Evolutionary conservation across 768 basidiomycete genomes (phyloP).

Genomic region (button mushroom (Agaricus bisporus)): DNA sequence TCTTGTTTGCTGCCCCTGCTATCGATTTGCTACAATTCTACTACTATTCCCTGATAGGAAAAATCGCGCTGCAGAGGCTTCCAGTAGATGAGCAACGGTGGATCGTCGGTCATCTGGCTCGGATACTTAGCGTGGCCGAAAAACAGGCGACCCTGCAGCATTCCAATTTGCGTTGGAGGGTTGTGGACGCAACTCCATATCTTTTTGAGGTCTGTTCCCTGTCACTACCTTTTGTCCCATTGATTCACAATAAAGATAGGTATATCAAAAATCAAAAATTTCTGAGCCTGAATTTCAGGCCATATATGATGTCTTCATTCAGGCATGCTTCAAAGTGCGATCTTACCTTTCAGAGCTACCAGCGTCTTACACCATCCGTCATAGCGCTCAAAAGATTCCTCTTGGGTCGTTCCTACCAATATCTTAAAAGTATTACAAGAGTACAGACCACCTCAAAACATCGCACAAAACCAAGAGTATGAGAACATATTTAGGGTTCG

Average conservation of each 20-base stretch:
- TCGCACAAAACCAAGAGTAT: slow-evolving; percentile 21
- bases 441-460: slow-evolving; percentile 19
- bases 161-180: slow-evolving; percentile 34
- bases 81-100: slow-evolving; percentile 34
- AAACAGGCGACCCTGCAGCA: slow-evolving; percentile 21
- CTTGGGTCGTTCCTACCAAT: slow-evolving; percentile 38
- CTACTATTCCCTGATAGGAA: slow-evolving; percentile 34
- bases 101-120: slow-evolving; percentile 41
- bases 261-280: neutral
- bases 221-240: neutral
- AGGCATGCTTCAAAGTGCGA: slow-evolving; percentile 36
- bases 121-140: slow-evolving; percentile 26
- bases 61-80: slow-evolving; percentile 41
- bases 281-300: slow-evolving; percentile 14
- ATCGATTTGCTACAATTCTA: slow-evolving; percentile 49
- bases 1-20: slow-evolving; percentile 27
- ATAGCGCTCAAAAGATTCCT: slow-evolving; percentile 35
- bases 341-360: neutral
- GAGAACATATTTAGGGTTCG: slow-evolving; percentile 51
- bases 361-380: slow-evolving; percentile 2
- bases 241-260: neutral
- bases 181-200: slow-evolving; percentile 43
- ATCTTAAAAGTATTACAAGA: slow-evolving; percentile 28
- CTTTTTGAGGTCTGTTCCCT: slow-evolving; percentile 39
- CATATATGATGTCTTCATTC: slow-evolving; percentile 36